A percentile compares a stretch with the other conserved stretches of the same genome.
These are phyloP conservation scores for Botrytis sinoallii DNA, from an alignment of 2,329 filamentous ascomycete species.

Conservation along the genomic window DNA sequence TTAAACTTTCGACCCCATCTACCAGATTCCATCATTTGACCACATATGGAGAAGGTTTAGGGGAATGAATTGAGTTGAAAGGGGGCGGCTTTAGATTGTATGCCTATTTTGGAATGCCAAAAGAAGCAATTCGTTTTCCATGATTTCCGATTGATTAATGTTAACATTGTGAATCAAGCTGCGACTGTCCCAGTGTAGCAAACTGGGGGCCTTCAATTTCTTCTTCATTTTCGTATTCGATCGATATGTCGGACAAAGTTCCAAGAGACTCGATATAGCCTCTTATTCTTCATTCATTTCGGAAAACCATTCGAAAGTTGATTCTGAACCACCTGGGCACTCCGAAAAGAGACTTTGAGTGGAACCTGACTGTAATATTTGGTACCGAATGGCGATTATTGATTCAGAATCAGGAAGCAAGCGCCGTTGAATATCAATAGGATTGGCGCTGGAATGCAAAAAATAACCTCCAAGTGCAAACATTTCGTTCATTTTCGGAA, in stretches of 20 bases:
- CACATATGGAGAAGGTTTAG: not conserved
- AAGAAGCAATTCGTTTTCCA: not conserved
- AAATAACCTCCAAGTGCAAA: not conserved
- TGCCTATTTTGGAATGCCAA: not conserved
- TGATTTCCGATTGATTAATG: not conserved
- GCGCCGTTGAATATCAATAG: not conserved
- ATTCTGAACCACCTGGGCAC: not conserved
- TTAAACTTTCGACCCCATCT: not conserved
- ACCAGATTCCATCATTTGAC: not conserved
- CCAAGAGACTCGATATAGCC: not conserved
- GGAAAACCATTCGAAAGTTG: not conserved
- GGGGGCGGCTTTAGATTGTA: not conserved
- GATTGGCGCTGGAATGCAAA: not conserved
- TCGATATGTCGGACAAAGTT: not conserved
- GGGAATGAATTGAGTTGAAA: not conserved
- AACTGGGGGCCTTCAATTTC: not conserved
- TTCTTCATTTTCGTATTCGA: not conserved
- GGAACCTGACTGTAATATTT: not conserved
- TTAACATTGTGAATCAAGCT: not conserved
- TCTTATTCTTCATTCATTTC: not conserved
- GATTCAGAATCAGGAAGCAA: not conserved
- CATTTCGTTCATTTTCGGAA: not conserved
- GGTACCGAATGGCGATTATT: not conserved
- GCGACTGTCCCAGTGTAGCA: not conserved
- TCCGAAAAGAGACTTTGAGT: not conserved